Base-by-base conservation (phyloP, 1,284 basidiomycete species). In the Cutaneotrichosporon cavernicola region DNA sequence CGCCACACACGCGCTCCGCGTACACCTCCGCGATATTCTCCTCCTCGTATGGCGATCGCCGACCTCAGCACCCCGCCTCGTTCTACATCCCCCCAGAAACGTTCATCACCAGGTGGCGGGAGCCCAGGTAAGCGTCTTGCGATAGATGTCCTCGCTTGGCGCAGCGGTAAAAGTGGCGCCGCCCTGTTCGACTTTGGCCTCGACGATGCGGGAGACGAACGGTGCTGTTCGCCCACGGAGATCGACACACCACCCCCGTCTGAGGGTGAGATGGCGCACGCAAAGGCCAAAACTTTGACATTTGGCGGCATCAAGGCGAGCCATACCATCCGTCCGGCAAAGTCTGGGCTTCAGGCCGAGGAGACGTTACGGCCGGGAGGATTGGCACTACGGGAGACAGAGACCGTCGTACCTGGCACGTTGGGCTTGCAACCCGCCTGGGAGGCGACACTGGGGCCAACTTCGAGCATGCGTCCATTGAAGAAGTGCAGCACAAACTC, bases 171-270 rank as follows among this genome's bases (percentile, higher is more conserved):
- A 14, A 34, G 30, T 10, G 51, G 51, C 3, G 30, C 51, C 1
- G 51, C 31, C 4, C 51, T 53, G 21, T 53, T 53, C 51, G 51
- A 46, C 43, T 46, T 43, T 13, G 10, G 4, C 43, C 5, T 8
- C 18, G 43, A 34, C 30, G 13, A 10, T 31, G 14, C 13, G 14
- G 14, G 11, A 10, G 18, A 30, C 5, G 51, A 32, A 16, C 2
- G 30, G 5, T 53, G 51, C 51, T 53, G 51, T 18, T 53, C 51
- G 31, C 51, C 51, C 10, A 53, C 51, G 2, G 51, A 53, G 51
- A 30, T 53, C 30, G 51, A 53, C 31, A 53, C 51, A 9, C 51
- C 51, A 6, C 13, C 51, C 6, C 31, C 30, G 18, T 53, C 51
- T 4, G 51, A 53, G 14, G 18, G 30, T 6, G 51, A 13, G 2